These are phyloP conservation scores for Hymenoscyphus albidus DNA, from an alignment of 2,329 filamentous ascomycete species.

Conservation along the genomic window DNA sequence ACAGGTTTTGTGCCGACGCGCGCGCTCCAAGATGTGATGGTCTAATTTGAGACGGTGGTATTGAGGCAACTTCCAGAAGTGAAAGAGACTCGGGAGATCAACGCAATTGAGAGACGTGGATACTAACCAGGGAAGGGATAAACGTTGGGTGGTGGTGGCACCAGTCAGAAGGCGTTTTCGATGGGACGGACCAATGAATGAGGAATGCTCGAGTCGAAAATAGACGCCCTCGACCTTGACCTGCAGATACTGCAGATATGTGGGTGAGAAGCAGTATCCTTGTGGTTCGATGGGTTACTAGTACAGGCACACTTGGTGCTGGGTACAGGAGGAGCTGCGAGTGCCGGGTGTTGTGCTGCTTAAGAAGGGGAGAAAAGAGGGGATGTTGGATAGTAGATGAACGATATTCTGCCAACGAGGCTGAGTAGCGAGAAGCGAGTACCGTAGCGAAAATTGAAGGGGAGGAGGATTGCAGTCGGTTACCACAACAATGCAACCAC, in stretches of 20 bases:
- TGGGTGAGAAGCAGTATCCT: background rate
- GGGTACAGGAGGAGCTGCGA: background rate
- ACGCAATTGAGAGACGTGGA: constrained; percentile 18
- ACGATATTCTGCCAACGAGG: constrained; percentile 8
- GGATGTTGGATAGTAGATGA: background rate
- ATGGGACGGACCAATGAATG: constrained; percentile 5
- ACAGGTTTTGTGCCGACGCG: constrained; percentile 34
- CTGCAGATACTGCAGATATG: constrained; percentile 14
- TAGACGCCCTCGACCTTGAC: constrained; percentile 27
- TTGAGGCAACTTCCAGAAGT: constrained; percentile 28
- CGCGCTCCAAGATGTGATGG: constrained; percentile 23
- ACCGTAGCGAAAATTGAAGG: background rate
- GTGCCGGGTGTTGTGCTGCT: constrained; percentile 4
- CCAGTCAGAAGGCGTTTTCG: constrained; percentile 3
- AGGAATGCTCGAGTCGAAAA: constrained; percentile 23
- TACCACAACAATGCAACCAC: background rate
- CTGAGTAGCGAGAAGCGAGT: background rate
- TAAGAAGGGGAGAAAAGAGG: constrained; percentile 6
- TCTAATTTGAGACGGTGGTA: constrained; percentile 29
- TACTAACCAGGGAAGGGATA: constrained; percentile 18
- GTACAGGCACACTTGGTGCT: background rate
- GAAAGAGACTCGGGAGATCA: constrained; percentile 23
- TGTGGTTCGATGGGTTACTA: background rate
- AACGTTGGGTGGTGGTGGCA: background rate
- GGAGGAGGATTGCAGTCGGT: constrained; percentile 4